Base-by-base conservation (phyloP, 2,329 filamentous ascomycete genomes). In the Cercospora brassicicola region DNA sequence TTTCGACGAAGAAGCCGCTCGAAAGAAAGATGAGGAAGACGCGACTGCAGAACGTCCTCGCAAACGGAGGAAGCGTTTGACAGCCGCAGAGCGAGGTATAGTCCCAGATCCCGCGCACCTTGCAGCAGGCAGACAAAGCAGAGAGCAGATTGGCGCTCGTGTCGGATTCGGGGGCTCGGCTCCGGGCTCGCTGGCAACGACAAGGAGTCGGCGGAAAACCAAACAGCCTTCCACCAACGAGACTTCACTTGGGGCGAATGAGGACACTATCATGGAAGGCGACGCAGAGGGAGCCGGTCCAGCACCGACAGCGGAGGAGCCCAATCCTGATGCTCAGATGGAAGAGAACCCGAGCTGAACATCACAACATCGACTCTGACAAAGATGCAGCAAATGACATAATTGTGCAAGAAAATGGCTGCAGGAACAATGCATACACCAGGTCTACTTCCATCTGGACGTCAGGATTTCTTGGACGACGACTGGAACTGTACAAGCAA, bases 21-120 rank as follows among this genome's bases (percentile, higher is more conserved):
- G 60, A 3, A 66, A 55, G 28, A 60, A 67, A 23, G 67, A 67
- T 23, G 59, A 69, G 48, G 51, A 63, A 13, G 64, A 53, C 9
- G 56, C 55, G 2, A 55, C 11, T 15, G 64, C 31, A 8, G 64
- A 62, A 23, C 62, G 59, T 13, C 65, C 69, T 20, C 60, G 62
- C 26, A 67, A 67, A 33, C 65, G 67, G 1, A 61, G 70, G 28
- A 64, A 69, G 18, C 66, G 64, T 5, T 36, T 70, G 28, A 70
- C 67, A 10, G 48, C 67, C 31, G 65, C 53, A 18, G 67, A 70
- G 39, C 61, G 59, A 59, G 67, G 66, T 6, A 7, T 64, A 3
- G 18, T 55, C 15, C 55, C 31, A 13, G 28, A 48, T 23, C 33
- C 20, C 23, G 20, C 39, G 39, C 55, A 42, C 2, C 4, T 28